A percentile compares a stretch with the other conserved stretches of the same genome.
phyloP scores from a whole-genome alignment of 352 stramenopile species.

The Lagenidium giganteum region DNA sequence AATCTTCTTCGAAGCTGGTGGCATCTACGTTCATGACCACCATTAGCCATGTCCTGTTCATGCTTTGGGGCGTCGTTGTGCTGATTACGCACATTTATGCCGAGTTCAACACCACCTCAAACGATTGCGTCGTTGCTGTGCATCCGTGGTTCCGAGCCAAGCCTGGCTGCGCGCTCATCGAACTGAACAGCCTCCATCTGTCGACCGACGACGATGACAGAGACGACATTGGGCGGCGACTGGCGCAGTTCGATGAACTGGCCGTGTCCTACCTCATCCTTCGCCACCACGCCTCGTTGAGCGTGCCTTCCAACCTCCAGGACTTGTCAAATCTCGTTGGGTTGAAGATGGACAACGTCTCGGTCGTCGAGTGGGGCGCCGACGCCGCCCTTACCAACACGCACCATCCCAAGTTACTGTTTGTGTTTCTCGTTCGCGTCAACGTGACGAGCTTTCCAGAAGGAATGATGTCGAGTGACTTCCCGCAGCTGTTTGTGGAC shows the following conservation, averaged over 20 bases:
- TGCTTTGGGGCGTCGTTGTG: constrained; percentile 16
- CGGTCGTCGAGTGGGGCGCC: constrained; percentile 2
- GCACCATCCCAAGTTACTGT: constrained; percentile 1
- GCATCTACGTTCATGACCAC: no score
- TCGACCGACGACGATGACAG: background rate
- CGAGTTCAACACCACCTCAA: background rate
- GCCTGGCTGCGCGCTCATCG: constrained; percentile 14
- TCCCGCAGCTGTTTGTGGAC: background rate
- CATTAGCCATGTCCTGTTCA: constrained; percentile 8
- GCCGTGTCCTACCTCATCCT: constrained; percentile 19
- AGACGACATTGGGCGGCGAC: constrained; percentile 12
- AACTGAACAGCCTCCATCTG: constrained; percentile 15
- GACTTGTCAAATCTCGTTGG: constrained; percentile 4
- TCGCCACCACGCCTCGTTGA: constrained; percentile 14
- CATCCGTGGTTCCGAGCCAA: constrained; percentile 12
- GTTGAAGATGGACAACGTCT: constrained; percentile 13
- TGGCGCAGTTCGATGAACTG: constrained; percentile 3
- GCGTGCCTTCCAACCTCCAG: constrained; percentile 11
- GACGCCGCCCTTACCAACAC: constrained; percentile 5
- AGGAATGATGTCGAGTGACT: constrained; percentile 1
- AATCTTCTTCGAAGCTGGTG: no score
- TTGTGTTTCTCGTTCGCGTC: constrained; percentile 3
- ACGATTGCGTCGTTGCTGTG: constrained; percentile 17
- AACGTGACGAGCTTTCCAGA: constrained; percentile 13
- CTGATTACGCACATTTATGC: constrained; percentile 13